These are phyloP conservation scores for Spizellomyces punctatus DNA, from an alignment of 192 early-diverging fungal species.

Conservation along the genomic window DNA sequence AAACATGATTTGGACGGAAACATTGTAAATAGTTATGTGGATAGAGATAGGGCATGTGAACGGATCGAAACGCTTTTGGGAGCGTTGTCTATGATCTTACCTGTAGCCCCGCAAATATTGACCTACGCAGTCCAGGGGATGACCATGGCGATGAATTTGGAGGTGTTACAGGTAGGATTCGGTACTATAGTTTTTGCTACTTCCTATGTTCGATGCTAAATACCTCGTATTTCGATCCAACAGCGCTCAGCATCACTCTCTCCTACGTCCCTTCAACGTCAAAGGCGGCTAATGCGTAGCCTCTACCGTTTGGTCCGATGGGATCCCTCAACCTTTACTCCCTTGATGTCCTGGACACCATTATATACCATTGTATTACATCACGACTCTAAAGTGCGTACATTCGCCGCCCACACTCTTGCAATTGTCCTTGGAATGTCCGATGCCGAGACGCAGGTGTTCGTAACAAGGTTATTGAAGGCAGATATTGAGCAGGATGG, in stretches of 20 bases:
- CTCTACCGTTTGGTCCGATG: slow-evolving; percentile 28
- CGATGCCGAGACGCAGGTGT: slow-evolving; percentile 33
- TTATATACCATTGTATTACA: slow-evolving; percentile 18
- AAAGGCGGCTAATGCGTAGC: slow-evolving; percentile 23
- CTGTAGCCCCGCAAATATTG: slow-evolving; percentile 71
- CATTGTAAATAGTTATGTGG: background rate
- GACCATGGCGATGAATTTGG: background rate
- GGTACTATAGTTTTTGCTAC: background rate
- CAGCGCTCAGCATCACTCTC: background rate
- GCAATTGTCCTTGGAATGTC: slow-evolving; percentile 44
- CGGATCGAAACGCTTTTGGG: slow-evolving; percentile 15
- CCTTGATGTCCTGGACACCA: slow-evolving; percentile 17
- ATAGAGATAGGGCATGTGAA: background rate
- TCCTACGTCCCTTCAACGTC: background rate
- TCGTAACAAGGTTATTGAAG: slow-evolving; percentile 9
- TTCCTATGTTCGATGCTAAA: background rate
- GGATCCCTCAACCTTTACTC: slow-evolving; percentile 1
- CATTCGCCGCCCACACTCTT: slow-evolving; percentile 41
- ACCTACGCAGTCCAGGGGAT: slow-evolving; percentile 47
- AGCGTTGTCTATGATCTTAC: slow-evolving; percentile 64
- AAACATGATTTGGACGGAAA: slow-evolving; percentile 37
- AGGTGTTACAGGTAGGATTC: background rate
- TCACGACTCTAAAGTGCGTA: slow-evolving; percentile 16
- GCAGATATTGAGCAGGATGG: slow-evolving; percentile 19
- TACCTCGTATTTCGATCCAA: background rate